These are phyloP conservation scores for Coprinellus micaceus DNA, from an alignment of 768 basidiomycete genomes.

Conservation along the genomic window DNA sequence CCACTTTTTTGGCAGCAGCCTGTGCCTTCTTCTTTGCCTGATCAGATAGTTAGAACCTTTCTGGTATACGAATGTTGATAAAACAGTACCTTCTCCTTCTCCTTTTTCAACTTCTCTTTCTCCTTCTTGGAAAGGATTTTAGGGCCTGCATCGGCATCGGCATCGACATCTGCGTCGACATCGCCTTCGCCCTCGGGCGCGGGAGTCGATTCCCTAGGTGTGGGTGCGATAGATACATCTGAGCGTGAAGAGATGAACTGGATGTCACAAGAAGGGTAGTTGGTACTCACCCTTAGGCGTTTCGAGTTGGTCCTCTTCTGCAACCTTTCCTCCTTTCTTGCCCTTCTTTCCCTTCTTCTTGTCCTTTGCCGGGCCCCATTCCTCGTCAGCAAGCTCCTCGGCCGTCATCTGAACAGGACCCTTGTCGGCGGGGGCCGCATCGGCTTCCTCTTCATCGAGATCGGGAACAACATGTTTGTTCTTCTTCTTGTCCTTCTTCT, in stretches of 20 bases:
- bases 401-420: conserved; percentile 52
- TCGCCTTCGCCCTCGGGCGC: conserved; percentile 23
- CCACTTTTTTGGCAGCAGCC: conserved; percentile 76
- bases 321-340: conserved; percentile 45
- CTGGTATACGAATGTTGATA: neutral
- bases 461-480: conserved; percentile 32
- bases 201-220: conserved; percentile 23
- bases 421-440: conserved; percentile 30
- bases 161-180: conserved; percentile 40
- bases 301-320: conserved; percentile 31
- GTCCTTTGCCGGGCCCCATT: conserved; percentile 62
- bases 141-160: conserved; percentile 54
- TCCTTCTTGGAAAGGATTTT: conserved; percentile 90
- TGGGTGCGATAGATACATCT: conserved; percentile 20
- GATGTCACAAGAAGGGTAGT: neutral
- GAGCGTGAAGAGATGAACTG: conserved; percentile 10
- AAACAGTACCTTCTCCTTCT: conserved; percentile 78
- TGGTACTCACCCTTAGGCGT: conserved; percentile 3
- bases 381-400: conserved; percentile 73
- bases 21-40: conserved; percentile 96
- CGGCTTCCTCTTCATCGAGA: conserved; percentile 26
- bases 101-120: conserved; percentile 96
- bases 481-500: conserved; percentile 60
- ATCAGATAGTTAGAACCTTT: conserved; percentile 12
- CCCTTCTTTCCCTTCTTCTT: conserved; percentile 62